Evolutionary conservation across 75 land plant genomes (phyloP).

Genomic region (Pseudotsuga menziesii): DNA sequence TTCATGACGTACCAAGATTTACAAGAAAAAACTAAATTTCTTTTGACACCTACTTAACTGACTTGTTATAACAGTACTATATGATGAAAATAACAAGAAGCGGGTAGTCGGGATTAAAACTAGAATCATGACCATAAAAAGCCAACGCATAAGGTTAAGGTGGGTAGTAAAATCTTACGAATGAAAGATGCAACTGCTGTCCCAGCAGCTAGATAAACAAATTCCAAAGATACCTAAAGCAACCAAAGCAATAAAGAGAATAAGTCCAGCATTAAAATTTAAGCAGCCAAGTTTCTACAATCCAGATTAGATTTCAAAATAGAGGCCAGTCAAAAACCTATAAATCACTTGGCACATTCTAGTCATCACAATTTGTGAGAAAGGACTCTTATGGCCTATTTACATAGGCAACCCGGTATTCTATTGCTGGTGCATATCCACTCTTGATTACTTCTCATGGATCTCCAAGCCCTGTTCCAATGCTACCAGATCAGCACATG

Average conservation of each 20-base stretch:
- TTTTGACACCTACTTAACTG: neutral
- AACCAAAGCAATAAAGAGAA: neutral
- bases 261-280: neutral
- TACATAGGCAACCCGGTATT: neutral
- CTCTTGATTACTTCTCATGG: too few relatives aligned
- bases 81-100: neutral
- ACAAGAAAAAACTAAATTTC: neutral
- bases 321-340: neutral
- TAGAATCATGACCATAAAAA: neutral
- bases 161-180: slow-evolving; percentile 31
- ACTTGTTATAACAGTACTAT: neutral
- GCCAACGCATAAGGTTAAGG: neutral
- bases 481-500: too few relatives aligned
- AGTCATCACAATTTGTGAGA: neutral
- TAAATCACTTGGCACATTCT: neutral
- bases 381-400: neutral
- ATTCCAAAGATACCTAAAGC: slow-evolving; percentile 29
- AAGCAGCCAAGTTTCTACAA: too few relatives aligned
- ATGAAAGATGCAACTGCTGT: slow-evolving; percentile 43
- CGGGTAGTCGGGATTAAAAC: neutral
- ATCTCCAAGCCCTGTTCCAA: too few relatives aligned
- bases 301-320: too few relatives aligned
- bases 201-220: slow-evolving; percentile 29
- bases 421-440: too few relatives aligned
- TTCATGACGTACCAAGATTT: neutral